phyloP scores from a whole-genome alignment of 768 basidiomycete species.

The Boletus rubroflammeus region DNA sequence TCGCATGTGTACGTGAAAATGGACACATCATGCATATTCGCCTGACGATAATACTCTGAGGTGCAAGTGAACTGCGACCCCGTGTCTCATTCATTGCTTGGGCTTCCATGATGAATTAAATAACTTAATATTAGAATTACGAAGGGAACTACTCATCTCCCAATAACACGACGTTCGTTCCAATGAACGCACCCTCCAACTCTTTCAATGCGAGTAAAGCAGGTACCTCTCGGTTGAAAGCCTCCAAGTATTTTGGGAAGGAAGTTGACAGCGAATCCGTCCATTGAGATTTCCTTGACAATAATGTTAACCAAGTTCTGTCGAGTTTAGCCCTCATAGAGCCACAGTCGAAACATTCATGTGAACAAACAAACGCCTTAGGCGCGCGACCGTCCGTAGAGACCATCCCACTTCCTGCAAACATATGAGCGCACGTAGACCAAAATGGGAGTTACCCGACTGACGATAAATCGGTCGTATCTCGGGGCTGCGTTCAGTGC shows the following conservation, averaged over 20 bases:
- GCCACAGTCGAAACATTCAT: not conserved
- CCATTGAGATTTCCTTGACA: slow-evolving; percentile 37
- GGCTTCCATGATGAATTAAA: not conserved
- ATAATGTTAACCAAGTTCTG: slow-evolving; percentile 40
- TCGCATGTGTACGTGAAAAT: not conserved
- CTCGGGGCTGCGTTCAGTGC: slow-evolving; percentile 43
- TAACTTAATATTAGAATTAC: not conserved
- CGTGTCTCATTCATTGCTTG: not conserved
- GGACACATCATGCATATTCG: not conserved
- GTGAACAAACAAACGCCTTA: not conserved
- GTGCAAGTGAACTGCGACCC: not conserved
- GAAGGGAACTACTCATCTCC: not conserved
- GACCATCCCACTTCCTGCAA: not conserved
- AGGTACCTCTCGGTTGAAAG: slow-evolving; percentile 41
- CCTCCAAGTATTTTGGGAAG: slow-evolving; percentile 32
- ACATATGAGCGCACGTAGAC: not conserved
- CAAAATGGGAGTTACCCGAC: not conserved
- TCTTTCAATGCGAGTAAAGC: slow-evolving; percentile 40
- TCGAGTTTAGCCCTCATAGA: not conserved
- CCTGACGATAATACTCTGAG: not conserved
- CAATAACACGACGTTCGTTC: not conserved
- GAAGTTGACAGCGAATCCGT: slow-evolving; percentile 16
- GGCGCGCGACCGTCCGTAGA: not conserved
- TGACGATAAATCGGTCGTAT: slow-evolving; percentile 44
- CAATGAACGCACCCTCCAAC: slow-evolving; percentile 22